Conservation (phyloP, 495 filamentous ascomycete species). For the Hypoxylon lienhwacheense region DNA sequence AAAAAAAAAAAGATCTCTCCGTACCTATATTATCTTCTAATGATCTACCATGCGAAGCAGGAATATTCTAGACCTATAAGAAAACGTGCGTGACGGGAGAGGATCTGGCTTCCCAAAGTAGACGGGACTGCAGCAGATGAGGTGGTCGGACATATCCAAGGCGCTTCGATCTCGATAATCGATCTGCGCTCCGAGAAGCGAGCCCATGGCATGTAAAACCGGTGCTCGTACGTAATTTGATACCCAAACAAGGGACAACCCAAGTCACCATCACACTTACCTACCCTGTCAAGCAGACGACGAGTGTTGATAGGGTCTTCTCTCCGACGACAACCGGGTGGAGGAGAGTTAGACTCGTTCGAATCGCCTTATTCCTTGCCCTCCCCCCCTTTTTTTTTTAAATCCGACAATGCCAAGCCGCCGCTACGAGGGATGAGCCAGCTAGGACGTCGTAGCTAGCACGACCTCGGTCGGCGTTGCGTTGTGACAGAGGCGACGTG, state of each 20-base stretch:
- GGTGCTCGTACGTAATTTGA: not conserved
- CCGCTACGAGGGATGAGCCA: not conserved
- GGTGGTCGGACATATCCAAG: not conserved
- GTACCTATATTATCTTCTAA: not conserved
- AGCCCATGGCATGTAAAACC: not conserved
- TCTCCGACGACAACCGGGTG: conserved; percentile 2
- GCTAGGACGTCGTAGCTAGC: not conserved
- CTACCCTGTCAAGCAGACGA: not conserved
- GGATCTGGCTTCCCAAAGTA: not conserved
- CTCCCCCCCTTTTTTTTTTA: conserved; percentile 7
- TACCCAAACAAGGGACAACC: not conserved
- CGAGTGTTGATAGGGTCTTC: conserved; percentile 15
- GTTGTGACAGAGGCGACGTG: conserved; percentile 7
- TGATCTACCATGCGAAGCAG: not conserved
- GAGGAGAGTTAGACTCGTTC: too few relatives aligned
- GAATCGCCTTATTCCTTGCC: too few relatives aligned
- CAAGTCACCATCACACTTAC: not conserved
- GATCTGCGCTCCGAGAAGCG: not conserved
- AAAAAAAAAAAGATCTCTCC: too few relatives aligned
- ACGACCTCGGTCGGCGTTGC: not conserved
- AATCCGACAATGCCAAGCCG: not conserved
- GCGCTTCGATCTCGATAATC: not conserved
- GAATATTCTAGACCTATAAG: not conserved
- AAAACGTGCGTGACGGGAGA: not conserved
- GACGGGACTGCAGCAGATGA: not conserved